phyloP scores from a whole-genome alignment of 805 yeast species.

The Ogataea methylovora region DNA sequence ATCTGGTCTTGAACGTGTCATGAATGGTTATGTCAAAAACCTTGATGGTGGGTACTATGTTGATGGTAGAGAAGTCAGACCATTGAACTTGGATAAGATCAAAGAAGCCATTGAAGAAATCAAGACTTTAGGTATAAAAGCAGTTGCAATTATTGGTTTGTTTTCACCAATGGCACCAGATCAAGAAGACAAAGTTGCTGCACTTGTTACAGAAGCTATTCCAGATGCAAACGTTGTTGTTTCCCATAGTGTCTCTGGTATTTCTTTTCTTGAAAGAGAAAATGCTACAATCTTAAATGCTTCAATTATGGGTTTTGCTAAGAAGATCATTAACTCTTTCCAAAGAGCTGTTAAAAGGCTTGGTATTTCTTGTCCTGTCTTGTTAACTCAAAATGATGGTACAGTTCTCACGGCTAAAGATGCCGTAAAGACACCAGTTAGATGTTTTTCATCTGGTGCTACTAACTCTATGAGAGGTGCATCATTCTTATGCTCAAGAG shows the following conservation, averaged over 20 bases:
- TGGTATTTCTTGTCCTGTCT: slow-evolving; percentile 28
- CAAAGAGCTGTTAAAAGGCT: slow-evolving; percentile 22
- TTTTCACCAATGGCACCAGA: slow-evolving; percentile 26
- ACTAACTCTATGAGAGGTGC: slow-evolving; percentile 37
- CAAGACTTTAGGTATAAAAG: slow-evolving; percentile 20
- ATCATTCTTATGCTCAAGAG: slow-evolving; percentile 26
- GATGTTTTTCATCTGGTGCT: slow-evolving; percentile 36
- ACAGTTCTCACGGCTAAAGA: slow-evolving; percentile 29
- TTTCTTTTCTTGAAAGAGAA: slow-evolving; percentile 34
- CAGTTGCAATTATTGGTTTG: slow-evolving; percentile 30
- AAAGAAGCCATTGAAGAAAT: slow-evolving; percentile 22
- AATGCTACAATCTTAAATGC: slow-evolving; percentile 36
- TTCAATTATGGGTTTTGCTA: slow-evolving; percentile 30
- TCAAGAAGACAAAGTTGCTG: slow-evolving; percentile 26
- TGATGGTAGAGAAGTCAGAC: slow-evolving; percentile 26
- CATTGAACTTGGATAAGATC: slow-evolving; percentile 17
- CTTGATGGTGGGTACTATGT: slow-evolving; percentile 30
- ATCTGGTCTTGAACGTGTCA: slow-evolving; percentile 20
- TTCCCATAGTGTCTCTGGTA: slow-evolving; percentile 30
- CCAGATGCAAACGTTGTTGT: slow-evolving; percentile 25
- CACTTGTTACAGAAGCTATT: slow-evolving; percentile 21
- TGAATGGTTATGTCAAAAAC: slow-evolving; percentile 23
- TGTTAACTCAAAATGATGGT: slow-evolving; percentile 35
- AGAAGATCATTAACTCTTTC: slow-evolving; percentile 27
- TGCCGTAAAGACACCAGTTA: slow-evolving; percentile 29